phyloP scores from a whole-genome alignment of 2,329 filamentous ascomycete genomes.

The Scolecobasidium constrictum region DNA sequence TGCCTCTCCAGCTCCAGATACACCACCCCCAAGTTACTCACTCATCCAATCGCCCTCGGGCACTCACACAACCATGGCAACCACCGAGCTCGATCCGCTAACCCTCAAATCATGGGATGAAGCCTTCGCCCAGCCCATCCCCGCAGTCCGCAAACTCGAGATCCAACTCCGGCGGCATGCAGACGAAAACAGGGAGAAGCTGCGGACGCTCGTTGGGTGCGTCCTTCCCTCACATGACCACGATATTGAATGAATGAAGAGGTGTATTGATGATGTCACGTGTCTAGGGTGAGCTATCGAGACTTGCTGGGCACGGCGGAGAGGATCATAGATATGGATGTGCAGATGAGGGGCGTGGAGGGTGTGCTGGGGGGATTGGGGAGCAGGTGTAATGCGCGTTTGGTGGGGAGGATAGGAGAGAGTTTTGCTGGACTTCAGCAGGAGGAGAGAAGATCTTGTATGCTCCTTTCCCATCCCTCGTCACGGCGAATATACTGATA shows the following conservation, averaged over 20 bases:
- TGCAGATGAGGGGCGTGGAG: conserved; percentile 65
- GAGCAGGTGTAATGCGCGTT: conserved; percentile 61
- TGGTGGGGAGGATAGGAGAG: conserved; percentile 54
- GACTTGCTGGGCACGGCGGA: conserved; percentile 87
- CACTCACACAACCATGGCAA: too few relatives aligned
- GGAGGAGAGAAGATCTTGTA: too few relatives aligned
- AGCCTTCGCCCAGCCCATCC: conserved; percentile 55
- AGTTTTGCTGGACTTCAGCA: conserved; percentile 43
- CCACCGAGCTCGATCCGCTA: conserved; percentile 44
- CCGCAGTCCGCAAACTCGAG: conserved; percentile 51
- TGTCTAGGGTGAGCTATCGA: conserved; percentile 57
- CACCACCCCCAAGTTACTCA: too few relatives aligned
- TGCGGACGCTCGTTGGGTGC: conserved; percentile 56
- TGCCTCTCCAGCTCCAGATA: too few relatives aligned
- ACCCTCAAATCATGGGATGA: conserved; percentile 53
- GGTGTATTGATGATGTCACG: neutral
- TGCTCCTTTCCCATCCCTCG: conserved; percentile 31
- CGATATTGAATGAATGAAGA: too few relatives aligned
- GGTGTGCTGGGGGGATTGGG: conserved; percentile 61
- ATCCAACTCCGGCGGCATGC: conserved; percentile 52
- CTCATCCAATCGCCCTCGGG: too few relatives aligned
- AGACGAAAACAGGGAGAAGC: conserved; percentile 53
- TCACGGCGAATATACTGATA: neutral
- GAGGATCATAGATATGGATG: conserved; percentile 83
- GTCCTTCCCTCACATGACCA: too few relatives aligned